Evolutionary conservation across 768 basidiomycete species (phyloP).

Genomic region (Hypholoma sublateritium): DNA sequence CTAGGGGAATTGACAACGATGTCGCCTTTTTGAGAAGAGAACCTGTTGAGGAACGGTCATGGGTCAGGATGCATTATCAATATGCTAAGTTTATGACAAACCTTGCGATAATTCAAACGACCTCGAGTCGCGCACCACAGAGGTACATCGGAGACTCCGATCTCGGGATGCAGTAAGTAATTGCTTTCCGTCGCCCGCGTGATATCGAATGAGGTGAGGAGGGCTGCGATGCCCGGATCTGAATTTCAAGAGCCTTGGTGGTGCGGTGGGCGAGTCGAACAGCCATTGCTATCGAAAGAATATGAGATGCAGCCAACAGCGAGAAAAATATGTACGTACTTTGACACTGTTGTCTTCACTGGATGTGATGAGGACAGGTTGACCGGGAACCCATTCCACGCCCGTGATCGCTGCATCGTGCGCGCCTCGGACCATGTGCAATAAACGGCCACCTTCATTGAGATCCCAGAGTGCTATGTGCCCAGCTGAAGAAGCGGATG

Average conservation of each 20-base stretch:
- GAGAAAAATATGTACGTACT: conserved; percentile 39
- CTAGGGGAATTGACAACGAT: conserved; percentile 71
- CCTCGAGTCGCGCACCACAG: conserved; percentile 92
- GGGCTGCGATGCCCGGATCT: conserved; percentile 91
- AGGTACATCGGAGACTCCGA: conserved; percentile 85
- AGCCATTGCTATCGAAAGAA: conserved; percentile 82
- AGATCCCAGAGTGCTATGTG: conserved; percentile 95
- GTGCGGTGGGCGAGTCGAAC: conserved; percentile 85
- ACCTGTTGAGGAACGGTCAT: conserved; percentile 41
- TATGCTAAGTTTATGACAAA: conserved; percentile 20
- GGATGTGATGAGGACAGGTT: conserved; percentile 86
- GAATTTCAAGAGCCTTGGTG: conserved; percentile 88
- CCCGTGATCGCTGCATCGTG: conserved; percentile 85
- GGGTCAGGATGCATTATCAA: neutral
- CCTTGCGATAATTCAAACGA: conserved; percentile 96
- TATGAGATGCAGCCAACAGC: neutral
- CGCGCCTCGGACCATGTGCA: conserved; percentile 85
- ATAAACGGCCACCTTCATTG: conserved; percentile 72
- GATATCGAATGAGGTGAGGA: conserved; percentile 90
- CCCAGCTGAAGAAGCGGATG: conserved; percentile 83
- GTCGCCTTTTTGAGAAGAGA: conserved; percentile 82
- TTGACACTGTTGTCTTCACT: conserved; percentile 96
- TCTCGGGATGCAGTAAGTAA: conserved; percentile 88
- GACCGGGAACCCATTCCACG: conserved; percentile 90
- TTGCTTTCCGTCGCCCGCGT: conserved; percentile 97